phyloP scores from a whole-genome alignment of 768 basidiomycete genomes.

The Scleroderma bovista region DNA sequence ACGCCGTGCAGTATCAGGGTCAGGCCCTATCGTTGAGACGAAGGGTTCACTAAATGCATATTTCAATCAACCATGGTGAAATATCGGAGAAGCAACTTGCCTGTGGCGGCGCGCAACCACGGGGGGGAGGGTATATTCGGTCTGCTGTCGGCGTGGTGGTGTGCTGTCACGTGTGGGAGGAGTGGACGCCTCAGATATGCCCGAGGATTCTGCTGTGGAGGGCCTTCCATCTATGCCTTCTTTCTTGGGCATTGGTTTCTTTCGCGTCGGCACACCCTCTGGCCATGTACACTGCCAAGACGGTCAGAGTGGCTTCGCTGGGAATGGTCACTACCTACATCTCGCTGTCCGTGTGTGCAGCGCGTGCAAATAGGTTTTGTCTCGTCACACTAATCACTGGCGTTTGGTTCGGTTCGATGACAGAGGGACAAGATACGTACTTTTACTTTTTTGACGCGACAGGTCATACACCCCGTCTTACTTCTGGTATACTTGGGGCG shows the following conservation, averaged over 20 bases:
- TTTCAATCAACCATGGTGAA: slow-evolving; percentile 4
- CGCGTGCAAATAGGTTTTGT: slow-evolving; percentile 82
- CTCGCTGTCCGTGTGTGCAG: slow-evolving; percentile 80
- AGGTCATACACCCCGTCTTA: slow-evolving; percentile 92
- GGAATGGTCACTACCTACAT: slow-evolving; percentile 40
- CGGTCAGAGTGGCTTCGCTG: slow-evolving; percentile 8
- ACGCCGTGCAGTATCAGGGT: slow-evolving; percentile 41
- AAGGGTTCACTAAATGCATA: slow-evolving; percentile 38
- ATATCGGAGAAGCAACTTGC: slow-evolving; percentile 13
- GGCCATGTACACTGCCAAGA: slow-evolving; percentile 72
- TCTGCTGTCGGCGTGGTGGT: slow-evolving; percentile 49
- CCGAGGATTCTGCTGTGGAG: slow-evolving; percentile 73
- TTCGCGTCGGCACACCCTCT: slow-evolving; percentile 67
- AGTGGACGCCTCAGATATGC: slow-evolving; percentile 64
- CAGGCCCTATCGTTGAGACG: slow-evolving; percentile 37
- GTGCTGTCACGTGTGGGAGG: slow-evolving; percentile 65
- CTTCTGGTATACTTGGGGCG: slow-evolving; percentile 91
- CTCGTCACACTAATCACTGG: slow-evolving; percentile 72
- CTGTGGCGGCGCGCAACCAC: slow-evolving; percentile 38
- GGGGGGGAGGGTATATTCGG: slow-evolving; percentile 34
- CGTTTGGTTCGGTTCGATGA: slow-evolving; percentile 1
- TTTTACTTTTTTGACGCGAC: slow-evolving; percentile 94
- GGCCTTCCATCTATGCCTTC: slow-evolving; percentile 59
- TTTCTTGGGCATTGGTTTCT: slow-evolving; percentile 54
- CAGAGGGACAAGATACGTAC: slow-evolving; percentile 35